Evolutionary conservation across 306 rosid genomes (phyloP), one percentile per base, ranked within the genome.

Genomic region (Cercis canadensis): DNA sequence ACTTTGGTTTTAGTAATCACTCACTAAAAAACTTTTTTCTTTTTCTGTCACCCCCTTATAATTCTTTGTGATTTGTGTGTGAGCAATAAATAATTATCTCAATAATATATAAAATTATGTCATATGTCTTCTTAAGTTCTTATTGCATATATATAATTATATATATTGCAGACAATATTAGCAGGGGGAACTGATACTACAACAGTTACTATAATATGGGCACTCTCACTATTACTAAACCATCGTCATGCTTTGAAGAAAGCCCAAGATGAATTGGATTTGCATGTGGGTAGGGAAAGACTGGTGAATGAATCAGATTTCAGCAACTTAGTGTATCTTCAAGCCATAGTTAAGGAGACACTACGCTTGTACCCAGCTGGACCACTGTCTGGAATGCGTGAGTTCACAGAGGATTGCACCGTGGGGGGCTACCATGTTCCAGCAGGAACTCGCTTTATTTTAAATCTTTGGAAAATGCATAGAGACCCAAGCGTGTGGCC

Each of bases 151-250:
- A 3, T 34, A 34, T 34, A 34, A 34, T 34, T 34, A 34, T 34
- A 34, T 34, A 34, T 34, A 3, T 34, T 34, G 39, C 39, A 34
- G 39, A 34, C 39, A 4, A 34, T 34, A 34, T 3, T 34, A 3
- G 39, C 39, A 34, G 92, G 83, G 13, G 89, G 79, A 7, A 55
- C 80, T 0, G 96, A 90, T 40, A 79, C 96, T 0, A 85, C 79
- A 2, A 8, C 84, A 7, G 81, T 81, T 18, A 78, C 88, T 1
- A 11, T 87, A 55, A 67, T 34, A 0, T 81, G 84, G 89, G 51
- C 73, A 0, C 60, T 85, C 6, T 71, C 84, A 0, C 29, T 78
- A 4, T 8, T 85, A 7, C 45, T 85, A 17, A 78, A 81, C 66
- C 67, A 81, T 44, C 74, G 15, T 0, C 40, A 41, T 6, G 65